Evolutionary conservation across 2,329 filamentous ascomycete species (phyloP).

Genomic region (Orbilia blumenaviensis): DNA sequence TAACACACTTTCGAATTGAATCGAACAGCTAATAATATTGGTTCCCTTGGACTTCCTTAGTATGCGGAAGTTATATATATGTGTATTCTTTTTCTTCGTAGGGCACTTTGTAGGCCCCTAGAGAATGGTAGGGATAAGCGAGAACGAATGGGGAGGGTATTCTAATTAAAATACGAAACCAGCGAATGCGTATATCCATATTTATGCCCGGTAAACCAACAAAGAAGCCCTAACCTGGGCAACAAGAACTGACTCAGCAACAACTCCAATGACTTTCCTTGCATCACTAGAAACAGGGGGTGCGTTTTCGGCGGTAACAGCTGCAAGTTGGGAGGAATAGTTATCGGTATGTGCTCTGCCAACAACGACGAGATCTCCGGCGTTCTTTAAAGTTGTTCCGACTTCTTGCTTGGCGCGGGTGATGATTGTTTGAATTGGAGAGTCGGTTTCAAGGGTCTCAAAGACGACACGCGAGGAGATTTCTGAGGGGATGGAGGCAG

Average conservation of each 20-base stretch:
- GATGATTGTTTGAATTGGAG: conserved; percentile 57
- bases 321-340: conserved; percentile 47
- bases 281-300: conserved; percentile 62
- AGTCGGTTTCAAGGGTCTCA: conserved; percentile 56
- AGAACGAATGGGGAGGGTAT: not conserved
- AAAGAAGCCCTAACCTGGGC: conserved; percentile 48
- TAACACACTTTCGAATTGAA: not conserved
- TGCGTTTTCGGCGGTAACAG: conserved; percentile 53
- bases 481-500: conserved; percentile 67
- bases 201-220: conserved; percentile 45
- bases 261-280: conserved; percentile 68
- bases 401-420: conserved; percentile 68
- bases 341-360: conserved; percentile 65
- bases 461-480: conserved; percentile 70
- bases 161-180: not conserved
- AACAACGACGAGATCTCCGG: conserved; percentile 75
- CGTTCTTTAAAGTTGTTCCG: conserved; percentile 70
- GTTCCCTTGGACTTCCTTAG: not conserved
- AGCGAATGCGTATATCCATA: too few species aligned
- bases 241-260: conserved; percentile 65
- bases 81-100: not conserved
- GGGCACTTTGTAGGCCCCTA: not conserved
- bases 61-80: not conserved
- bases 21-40: not conserved
- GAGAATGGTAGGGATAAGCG: not conserved